These are phyloP conservation scores for Steccherinum ochraceum DNA, from an alignment of 768 basidiomycete genomes.

Conservation along the genomic window DNA sequence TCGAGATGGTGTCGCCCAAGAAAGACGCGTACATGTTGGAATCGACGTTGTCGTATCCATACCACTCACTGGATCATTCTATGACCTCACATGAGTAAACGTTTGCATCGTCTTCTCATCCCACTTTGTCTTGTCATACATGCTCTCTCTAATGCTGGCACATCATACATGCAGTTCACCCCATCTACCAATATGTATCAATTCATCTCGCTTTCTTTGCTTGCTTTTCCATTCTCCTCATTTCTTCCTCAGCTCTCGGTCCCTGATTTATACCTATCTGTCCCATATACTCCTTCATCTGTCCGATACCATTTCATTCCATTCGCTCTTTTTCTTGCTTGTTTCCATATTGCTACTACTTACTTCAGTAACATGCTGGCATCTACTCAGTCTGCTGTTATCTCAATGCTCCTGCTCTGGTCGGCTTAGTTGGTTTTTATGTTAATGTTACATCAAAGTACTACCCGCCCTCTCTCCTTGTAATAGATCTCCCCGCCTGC, in stretches of 20 bases:
- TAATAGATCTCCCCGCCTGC: background rate
- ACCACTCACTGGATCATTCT: conserved; percentile 43
- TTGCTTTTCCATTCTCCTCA: background rate
- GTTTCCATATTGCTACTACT: background rate
- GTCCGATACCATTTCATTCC: background rate
- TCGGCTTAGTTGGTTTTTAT: background rate
- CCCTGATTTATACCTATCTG: background rate
- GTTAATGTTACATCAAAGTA: background rate
- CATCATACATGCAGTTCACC: background rate
- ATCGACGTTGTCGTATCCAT: conserved; percentile 48
- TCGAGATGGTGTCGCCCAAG: conserved; percentile 53
- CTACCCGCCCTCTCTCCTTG: background rate
- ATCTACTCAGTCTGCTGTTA: background rate
- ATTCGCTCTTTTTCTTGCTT: no score
- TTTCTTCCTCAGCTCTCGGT: background rate
- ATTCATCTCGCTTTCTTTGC: background rate
- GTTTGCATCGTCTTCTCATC: background rate
- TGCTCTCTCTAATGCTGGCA: background rate
- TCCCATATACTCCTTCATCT: background rate
- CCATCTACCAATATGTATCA: background rate
- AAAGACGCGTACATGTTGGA: conserved; percentile 20
- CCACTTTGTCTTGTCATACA: background rate
- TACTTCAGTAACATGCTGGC: background rate
- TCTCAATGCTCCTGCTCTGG: background rate
- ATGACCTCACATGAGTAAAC: conserved; percentile 16